Base-by-base conservation (phyloP, 2,329 filamentous ascomycete genomes). In the Colletotrichum orbiculare region DNA sequence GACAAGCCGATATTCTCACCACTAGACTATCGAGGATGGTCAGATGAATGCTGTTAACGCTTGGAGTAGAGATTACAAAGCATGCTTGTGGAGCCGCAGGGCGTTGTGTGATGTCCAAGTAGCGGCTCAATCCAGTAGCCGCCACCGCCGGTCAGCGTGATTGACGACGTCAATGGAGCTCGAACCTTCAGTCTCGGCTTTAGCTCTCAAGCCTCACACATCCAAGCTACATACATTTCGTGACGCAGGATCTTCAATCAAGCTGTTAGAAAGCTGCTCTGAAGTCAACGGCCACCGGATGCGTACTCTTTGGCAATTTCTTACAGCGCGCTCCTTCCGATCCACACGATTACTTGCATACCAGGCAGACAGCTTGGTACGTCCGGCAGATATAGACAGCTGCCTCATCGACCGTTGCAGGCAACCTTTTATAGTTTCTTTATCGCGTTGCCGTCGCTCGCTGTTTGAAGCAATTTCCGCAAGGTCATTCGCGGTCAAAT, bases 61-160 rank as follows among this genome's bases (percentile, higher is more conserved):
- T 38, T 25, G 38, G 37, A 53, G 3, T 45, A n/a, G 12, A 38
- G 64, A 55, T 60, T 53, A 66, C 64, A 66, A 66, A 66, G 60
- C 64, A 64, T 12, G n/a, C 11, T 46, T 38, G 17, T 15, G 15
- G 13, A 37, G 55, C 37, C 25, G 46, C 4, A 25, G 25, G 25
- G 25, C 25, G 25, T 25, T 5, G 25, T 25, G 4, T 25, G 25
- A 25, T 25, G 25, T 25, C 25, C 25, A 25, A 25, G 25, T 50
- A 47, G 57, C 50, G 46, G 62, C 57, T 41, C 45, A 50, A 56
- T 41, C 46, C 17, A 39, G 11, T 35, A 39, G 34, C 15, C 15
- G 42, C 17, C 15, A 38, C 41, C 58, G 25, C 62, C 62, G 56
- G 47, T 11, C 17, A 39, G 33, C 37, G 52, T 56, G 52, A 63